Base-by-base conservation (phyloP, 2,329 filamentous ascomycete species). In the Lomentospora prolificans region DNA sequence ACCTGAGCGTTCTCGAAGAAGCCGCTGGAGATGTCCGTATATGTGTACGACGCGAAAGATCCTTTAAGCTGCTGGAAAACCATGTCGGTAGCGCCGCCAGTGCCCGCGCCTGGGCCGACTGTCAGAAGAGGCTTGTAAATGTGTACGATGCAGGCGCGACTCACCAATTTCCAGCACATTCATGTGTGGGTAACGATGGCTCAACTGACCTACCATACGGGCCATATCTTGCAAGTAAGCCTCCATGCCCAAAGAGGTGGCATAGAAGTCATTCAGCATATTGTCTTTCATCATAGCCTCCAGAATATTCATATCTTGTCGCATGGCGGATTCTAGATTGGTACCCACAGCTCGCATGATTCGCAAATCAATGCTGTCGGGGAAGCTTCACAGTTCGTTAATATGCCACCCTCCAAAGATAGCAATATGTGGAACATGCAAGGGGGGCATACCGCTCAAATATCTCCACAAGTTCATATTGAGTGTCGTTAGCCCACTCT, bases 21-120 rank as follows among this genome's bases (percentile, higher is more conserved):
- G 0, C 56, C 61, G 0, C 61, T 57, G 0, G 69, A 73, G 5
- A 74, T 67, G 46, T 76, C 72, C 0, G 72, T 73, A 51, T 66
- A 75, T 0, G 64, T 68, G 58, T 74, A 73, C 12, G 44, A 48
- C 6, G 44, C 44, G 10, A 48, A 48, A 10, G 44, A 48, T 25
- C 22, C 44, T 25, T 48, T 17, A 19, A 48, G 44, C 44, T 48
- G 44, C 12, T 25, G 44, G 19, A 48, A 48, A 25, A 48, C 24
- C 7, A 48, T 14, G 10, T 25, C 44, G 17, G 44, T 48, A 48
- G 44, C 44, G 10, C 44, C 44, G 22, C 44, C 44, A 48, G 44
- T 48, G 22, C 44, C 44, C 17, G 44, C 44, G 22, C 44, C 44
- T 48, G 44, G 12, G 44, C 44, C 6, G 4, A 25, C 12, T 22